Evolutionary conservation across 768 basidiomycete species (phyloP).

Genomic region (Astraeus odoratus): DNA sequence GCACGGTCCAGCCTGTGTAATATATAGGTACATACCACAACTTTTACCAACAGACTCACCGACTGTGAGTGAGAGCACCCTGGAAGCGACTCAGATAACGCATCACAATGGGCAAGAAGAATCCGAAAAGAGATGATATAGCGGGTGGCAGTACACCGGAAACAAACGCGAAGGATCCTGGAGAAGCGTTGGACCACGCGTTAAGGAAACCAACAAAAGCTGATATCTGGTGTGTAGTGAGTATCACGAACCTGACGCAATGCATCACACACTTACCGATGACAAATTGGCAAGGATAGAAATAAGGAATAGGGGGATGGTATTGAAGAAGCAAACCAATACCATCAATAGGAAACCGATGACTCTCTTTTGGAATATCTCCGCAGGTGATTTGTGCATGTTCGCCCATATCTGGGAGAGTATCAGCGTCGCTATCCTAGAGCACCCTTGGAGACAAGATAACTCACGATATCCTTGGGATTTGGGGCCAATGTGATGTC

Average conservation of each 20-base stretch:
- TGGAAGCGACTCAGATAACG: constrained; percentile 72
- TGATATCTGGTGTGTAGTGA: constrained; percentile 22
- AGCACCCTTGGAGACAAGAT: neutral
- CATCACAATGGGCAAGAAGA: constrained; percentile 89
- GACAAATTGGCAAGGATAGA: constrained; percentile 89
- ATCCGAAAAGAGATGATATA: constrained; percentile 83
- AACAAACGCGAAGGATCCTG: constrained; percentile 67
- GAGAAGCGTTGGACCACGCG: constrained; percentile 60
- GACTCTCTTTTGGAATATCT: constrained; percentile 57
- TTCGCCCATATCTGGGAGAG: constrained; percentile 78
- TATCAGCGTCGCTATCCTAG: neutral
- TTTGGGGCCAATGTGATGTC: constrained; percentile 73
- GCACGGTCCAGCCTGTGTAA: constrained; percentile 78
- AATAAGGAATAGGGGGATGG: constrained; percentile 83
- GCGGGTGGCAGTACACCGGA: constrained; percentile 92
- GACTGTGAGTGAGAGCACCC: constrained; percentile 36
- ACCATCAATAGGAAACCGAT: constrained; percentile 77
- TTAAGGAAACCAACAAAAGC: constrained; percentile 69
- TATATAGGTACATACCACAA: neutral
- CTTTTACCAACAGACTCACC: constrained; percentile 11
- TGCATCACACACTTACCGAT: constrained; percentile 40
- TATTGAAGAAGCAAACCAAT: constrained; percentile 89
- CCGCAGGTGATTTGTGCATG: constrained; percentile 64
- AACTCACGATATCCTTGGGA: constrained; percentile 77
- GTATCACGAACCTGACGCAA: constrained; percentile 2